phyloP scores from a whole-genome alignment of 2,329 filamentous ascomycete genomes.

The Trichothecium sympodiale region DNA sequence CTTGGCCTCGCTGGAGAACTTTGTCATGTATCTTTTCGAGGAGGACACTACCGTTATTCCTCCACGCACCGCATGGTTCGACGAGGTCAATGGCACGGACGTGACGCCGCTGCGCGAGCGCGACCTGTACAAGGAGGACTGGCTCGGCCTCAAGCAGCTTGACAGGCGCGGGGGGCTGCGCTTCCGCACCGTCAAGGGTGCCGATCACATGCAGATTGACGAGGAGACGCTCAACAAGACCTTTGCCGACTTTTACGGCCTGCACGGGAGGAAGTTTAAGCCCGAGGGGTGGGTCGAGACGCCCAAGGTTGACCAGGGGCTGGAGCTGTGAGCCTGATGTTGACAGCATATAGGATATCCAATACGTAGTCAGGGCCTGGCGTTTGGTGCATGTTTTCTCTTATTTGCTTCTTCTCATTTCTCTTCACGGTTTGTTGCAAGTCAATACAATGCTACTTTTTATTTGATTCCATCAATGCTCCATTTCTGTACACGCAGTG shows the following conservation, averaged over 20 bases:
- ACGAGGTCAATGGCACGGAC: slow-evolving; percentile 66
- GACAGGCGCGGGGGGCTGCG: slow-evolving; percentile 70
- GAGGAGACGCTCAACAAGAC: slow-evolving; percentile 54
- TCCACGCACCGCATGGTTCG: slow-evolving; percentile 86
- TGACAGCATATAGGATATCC: too few species aligned
- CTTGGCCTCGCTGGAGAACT: slow-evolving; percentile 57
- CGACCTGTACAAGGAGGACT: slow-evolving; percentile 76
- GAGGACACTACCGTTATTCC: slow-evolving; percentile 80
- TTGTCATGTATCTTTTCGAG: slow-evolving; percentile 84
- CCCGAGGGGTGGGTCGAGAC: slow-evolving; percentile 12
- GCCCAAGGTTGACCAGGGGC: too few species aligned
- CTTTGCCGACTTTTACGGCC: slow-evolving; percentile 58
- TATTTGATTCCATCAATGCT: too few species aligned
- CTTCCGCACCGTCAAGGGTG: slow-evolving; percentile 60
- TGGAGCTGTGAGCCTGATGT: too few species aligned
- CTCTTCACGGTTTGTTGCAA: too few species aligned
- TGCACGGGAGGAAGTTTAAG: slow-evolving; percentile 26
- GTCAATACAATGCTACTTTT: too few species aligned
- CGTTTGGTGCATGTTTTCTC: too few species aligned
- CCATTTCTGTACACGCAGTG: too few species aligned
- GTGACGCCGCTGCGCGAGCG: slow-evolving; percentile 58
- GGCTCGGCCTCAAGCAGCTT: slow-evolving; percentile 73
- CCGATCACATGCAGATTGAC: slow-evolving; percentile 68
- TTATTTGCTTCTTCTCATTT: too few species aligned
- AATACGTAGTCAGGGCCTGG: too few species aligned